Evolutionary conservation across 1,139 yeast species (phyloP).

Genomic region (Nadsonia commutata): DNA sequence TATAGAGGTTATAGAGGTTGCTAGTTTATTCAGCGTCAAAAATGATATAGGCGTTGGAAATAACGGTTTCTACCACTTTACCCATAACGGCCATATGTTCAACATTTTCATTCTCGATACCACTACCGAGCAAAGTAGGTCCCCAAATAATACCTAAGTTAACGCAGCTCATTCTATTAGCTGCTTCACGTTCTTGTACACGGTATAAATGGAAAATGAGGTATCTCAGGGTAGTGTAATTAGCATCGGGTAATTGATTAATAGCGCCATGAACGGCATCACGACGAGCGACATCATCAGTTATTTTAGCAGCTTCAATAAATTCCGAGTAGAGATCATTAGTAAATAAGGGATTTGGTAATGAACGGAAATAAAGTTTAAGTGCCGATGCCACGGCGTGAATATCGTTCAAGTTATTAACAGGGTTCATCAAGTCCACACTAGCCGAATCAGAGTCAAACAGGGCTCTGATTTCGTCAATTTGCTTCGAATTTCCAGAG

Average conservation of each 20-base stretch:
- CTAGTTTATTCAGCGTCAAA: slow-evolving; percentile 59
- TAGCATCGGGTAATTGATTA: slow-evolving; percentile 84
- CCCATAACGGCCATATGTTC: slow-evolving; percentile 75
- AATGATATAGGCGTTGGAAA: slow-evolving; percentile 72
- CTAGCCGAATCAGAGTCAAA: slow-evolving; percentile 72
- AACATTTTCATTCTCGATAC: slow-evolving; percentile 45
- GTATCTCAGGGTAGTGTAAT: slow-evolving; percentile 79
- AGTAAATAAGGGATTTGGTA: slow-evolving; percentile 72
- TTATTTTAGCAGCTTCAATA: slow-evolving; percentile 62
- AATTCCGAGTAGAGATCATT: slow-evolving; percentile 58
- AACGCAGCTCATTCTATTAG: slow-evolving; percentile 68
- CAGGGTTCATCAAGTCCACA: slow-evolving; percentile 38
- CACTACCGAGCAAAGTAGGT: slow-evolving; percentile 60
- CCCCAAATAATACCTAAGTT: slow-evolving; percentile 89
- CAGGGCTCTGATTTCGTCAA: slow-evolving; percentile 54
- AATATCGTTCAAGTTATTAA: slow-evolving; percentile 30
- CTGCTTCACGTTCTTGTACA: slow-evolving; percentile 47
- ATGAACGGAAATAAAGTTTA: slow-evolving; percentile 60
- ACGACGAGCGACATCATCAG: slow-evolving; percentile 39
- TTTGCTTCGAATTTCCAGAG: slow-evolving; percentile 62
- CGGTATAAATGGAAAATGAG: slow-evolving; percentile 72
- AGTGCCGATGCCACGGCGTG: slow-evolving; percentile 58
- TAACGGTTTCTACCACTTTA: slow-evolving; percentile 67
- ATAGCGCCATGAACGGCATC: slow-evolving; percentile 78
- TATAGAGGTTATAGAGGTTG: no score